phyloP scores from a whole-genome alignment of 2,329 filamentous ascomycete genomes.

The Allantophomopsis cytisporea region DNA sequence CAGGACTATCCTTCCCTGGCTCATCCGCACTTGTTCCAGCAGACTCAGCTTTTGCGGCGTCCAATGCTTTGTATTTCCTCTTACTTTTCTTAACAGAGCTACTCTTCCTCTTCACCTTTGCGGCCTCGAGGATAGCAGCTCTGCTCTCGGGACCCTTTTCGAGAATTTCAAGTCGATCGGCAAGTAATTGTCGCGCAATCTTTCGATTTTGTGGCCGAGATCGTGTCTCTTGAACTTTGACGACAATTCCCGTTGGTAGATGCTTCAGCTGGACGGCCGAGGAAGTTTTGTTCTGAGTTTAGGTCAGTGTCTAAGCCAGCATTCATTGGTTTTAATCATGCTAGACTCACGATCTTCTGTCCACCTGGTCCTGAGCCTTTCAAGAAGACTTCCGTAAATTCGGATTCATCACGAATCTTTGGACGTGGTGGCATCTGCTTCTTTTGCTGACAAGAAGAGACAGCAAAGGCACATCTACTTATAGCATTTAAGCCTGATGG shows the following conservation, averaged over 20 bases:
- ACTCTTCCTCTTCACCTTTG: slow-evolving; percentile 55
- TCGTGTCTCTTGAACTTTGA: slow-evolving; percentile 88
- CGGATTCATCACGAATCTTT: slow-evolving; percentile 56
- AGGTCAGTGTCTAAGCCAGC: neutral
- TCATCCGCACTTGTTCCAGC: slow-evolving; percentile 3
- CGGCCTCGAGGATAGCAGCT: slow-evolving; percentile 46
- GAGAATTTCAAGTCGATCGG: slow-evolving; percentile 44
- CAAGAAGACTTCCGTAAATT: slow-evolving; percentile 75
- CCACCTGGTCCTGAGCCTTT: slow-evolving; percentile 89
- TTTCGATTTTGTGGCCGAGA: slow-evolving; percentile 79
- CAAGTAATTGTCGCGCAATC: slow-evolving; percentile 62
- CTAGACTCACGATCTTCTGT: slow-evolving; percentile 67
- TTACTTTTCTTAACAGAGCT: slow-evolving; percentile 72
- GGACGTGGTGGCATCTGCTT: slow-evolving; percentile 67
- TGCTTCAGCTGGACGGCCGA: slow-evolving; percentile 91
- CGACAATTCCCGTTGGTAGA: slow-evolving; percentile 75
- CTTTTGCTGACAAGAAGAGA: neutral
- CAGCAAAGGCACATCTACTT: neutral
- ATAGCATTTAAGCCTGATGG: neutral
- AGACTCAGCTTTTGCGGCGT: slow-evolving; percentile 13
- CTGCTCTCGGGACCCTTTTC: slow-evolving; percentile 59
- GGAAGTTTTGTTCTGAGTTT: slow-evolving; percentile 78
- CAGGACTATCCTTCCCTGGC: too few relatives aligned
- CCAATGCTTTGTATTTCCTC: slow-evolving; percentile 59
- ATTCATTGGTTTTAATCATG: neutral